Base-by-base conservation (phyloP, 2,329 filamentous ascomycete genomes). In the Talaromyces sp. region DNA sequence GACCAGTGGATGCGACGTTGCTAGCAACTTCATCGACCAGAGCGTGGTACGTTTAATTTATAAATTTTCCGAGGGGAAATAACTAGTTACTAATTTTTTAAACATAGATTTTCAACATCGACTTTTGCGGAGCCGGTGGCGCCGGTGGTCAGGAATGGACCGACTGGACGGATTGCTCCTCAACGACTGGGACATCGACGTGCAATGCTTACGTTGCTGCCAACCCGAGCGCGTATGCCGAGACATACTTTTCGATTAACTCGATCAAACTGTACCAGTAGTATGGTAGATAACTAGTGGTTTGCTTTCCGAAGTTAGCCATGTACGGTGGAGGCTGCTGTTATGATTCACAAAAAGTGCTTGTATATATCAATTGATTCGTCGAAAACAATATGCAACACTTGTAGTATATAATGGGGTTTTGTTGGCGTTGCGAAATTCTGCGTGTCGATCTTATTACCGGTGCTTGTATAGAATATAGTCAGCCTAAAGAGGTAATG, bases 21-120 rank as follows among this genome's bases (percentile, higher is more conserved):
- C 71, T 39, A 68, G 68, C n/a, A 73, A 75, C 19, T 80, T 81
- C 67, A 71, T 71, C 52, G 59, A 75, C 10, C 74, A 78, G 61
- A 73, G 73, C n/a, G 73, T 80, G 55, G 72, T 83, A 32, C 78
- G 51, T 62, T n/a, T 30, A 13, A 30, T 30, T 19, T 17, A 27
- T 11, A 2, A 27, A 6, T 15, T 52, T 8, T 17, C 30, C 9
- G 5, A 4, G 3, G 7, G 17, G 2, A 2, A 15, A n/a, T 39
- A 39, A 15, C 33, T 30, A 30, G 39, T 30, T 13, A n/a, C 25
- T 6, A 19, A 55, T 56, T 56, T 42, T 19, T 47, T n/a, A 2
- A 10, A 47, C 19, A 9, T 55, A 62, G 60, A 58, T 62, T 32
- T 62, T 62, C 39, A 62, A 62, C 22, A 51, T 62, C 4, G 60